phyloP scores from a whole-genome alignment of 192 early-diverging fungal genomes.

The Chytriomyces confervae region DNA sequence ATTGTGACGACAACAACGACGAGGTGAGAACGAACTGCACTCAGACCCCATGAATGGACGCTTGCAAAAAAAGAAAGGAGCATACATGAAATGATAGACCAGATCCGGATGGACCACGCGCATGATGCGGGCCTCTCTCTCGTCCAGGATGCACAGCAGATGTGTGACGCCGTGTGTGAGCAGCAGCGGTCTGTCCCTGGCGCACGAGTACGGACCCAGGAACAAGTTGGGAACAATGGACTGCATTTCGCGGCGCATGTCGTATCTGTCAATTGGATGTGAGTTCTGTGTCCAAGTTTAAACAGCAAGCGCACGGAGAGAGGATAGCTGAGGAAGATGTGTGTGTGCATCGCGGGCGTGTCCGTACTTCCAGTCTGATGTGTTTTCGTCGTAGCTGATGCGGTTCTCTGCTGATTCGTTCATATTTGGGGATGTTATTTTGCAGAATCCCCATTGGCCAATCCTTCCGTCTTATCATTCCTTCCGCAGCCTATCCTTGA shows the following conservation, averaged over 20 bases:
- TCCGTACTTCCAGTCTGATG: conserved; percentile 7
- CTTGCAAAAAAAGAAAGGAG: neutral
- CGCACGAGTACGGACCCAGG: conserved; percentile 79
- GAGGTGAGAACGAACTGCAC: too few relatives aligned
- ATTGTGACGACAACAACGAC: neutral
- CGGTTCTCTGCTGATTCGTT: neutral
- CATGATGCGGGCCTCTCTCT: conserved; percentile 69
- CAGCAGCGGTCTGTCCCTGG: conserved; percentile 65
- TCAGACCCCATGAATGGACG: too few relatives aligned
- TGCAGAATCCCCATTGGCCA: neutral
- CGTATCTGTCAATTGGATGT: conserved; percentile 53
- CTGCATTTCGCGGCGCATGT: conserved; percentile 83
- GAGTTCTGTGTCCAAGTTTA: neutral
- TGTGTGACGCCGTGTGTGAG: conserved; percentile 70
- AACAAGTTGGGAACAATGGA: conserved; percentile 74
- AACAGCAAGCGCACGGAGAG: neutral
- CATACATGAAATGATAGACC: conserved; percentile 68
- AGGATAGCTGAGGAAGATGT: neutral
- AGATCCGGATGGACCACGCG: conserved; percentile 59
- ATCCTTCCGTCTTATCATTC: neutral
- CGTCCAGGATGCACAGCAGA: conserved; percentile 77
- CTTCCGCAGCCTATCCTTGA: neutral
- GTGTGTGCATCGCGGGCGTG: neutral
- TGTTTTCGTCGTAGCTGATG: neutral
- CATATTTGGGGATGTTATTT: neutral